A percentile compares a stretch with the other conserved stretches of the same genome.
These are phyloP conservation scores for Fagus crenata DNA, from an alignment of 306 rosid genomes.

Conservation along the genomic window DNA sequence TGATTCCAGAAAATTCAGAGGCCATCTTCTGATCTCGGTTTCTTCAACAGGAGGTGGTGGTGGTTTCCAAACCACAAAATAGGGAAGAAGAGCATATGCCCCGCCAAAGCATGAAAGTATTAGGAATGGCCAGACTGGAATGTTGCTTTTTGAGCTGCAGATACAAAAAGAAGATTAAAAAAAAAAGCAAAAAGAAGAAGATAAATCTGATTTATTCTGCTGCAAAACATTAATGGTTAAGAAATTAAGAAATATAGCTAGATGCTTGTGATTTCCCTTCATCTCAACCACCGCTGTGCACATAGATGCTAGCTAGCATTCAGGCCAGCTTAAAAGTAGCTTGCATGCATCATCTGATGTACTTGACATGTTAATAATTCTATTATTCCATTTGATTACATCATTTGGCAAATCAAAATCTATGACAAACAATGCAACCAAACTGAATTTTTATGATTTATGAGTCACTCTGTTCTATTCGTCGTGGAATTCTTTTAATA, in stretches of 20 bases:
- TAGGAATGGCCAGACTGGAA: constrained; percentile 90
- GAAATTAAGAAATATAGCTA: constrained; percentile 7
- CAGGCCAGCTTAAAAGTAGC: background rate
- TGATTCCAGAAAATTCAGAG: constrained; percentile 79
- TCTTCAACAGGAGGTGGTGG: constrained; percentile 84
- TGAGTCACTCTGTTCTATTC: background rate
- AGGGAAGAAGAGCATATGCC: constrained; percentile 87
- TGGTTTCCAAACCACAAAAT: constrained; percentile 91
- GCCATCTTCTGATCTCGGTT: constrained; percentile 69
- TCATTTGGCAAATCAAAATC: background rate
- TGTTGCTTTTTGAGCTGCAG: constrained; percentile 70
- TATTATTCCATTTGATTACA: background rate
- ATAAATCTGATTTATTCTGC: constrained; percentile 20
- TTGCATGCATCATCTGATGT: background rate
- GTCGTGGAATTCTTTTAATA: background rate
- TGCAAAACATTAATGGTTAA: constrained; percentile 17
- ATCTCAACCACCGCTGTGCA: background rate
- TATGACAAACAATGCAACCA: background rate
- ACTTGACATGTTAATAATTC: background rate
- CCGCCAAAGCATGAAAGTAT: constrained; percentile 70
- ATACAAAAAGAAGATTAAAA: constrained; percentile 13
- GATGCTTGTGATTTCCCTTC: background rate
- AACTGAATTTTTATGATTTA: background rate
- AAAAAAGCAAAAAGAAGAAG: too few relatives aligned
- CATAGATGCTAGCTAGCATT: background rate